These are phyloP conservation scores for Tuber borchii DNA, from an alignment of 495 filamentous ascomycete species.

Conservation along the genomic window DNA sequence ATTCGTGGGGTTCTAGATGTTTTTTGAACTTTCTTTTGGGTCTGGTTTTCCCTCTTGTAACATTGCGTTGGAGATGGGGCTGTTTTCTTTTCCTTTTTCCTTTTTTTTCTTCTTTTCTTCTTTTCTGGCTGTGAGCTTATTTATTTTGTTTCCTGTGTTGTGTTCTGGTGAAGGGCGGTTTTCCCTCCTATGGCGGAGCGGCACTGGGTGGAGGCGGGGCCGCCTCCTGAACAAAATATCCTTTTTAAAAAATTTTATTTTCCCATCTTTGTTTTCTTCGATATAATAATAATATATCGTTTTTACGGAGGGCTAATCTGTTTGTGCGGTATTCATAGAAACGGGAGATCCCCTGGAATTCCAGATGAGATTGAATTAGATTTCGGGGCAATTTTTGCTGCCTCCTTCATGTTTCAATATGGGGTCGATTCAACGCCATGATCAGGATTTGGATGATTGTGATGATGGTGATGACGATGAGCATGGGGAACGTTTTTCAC, in stretches of 20 bases:
- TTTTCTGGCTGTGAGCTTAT: not conserved
- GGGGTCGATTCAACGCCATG: not conserved
- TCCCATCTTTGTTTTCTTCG: not conserved
- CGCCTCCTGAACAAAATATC: not conserved
- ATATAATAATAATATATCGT: not conserved
- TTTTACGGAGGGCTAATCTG: not conserved
- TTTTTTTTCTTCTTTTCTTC: not conserved
- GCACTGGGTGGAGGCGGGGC: not conserved
- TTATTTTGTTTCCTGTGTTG: not conserved
- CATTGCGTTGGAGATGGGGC: not conserved
- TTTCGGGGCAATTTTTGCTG: not conserved
- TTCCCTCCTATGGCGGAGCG: not conserved
- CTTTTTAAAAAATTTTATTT: not conserved
- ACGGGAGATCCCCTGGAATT: not conserved
- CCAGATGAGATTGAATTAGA: not conserved
- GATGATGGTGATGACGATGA: slow-evolving; percentile 2
- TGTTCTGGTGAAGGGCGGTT: not conserved
- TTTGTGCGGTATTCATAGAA: not conserved
- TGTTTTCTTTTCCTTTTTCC: not conserved
- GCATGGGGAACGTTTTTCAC: not conserved
- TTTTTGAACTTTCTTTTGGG: slow-evolving; percentile 2
- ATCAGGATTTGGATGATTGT: not conserved
- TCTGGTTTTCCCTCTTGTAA: not conserved
- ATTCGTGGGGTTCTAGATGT: not conserved
- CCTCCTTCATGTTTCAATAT: not conserved